Percentiles rank a stretch among this genome's conserved stretches.
These are phyloP conservation scores for Panaeolus papilionaceus DNA, from an alignment of 768 basidiomycete species.

Conservation along the genomic window DNA sequence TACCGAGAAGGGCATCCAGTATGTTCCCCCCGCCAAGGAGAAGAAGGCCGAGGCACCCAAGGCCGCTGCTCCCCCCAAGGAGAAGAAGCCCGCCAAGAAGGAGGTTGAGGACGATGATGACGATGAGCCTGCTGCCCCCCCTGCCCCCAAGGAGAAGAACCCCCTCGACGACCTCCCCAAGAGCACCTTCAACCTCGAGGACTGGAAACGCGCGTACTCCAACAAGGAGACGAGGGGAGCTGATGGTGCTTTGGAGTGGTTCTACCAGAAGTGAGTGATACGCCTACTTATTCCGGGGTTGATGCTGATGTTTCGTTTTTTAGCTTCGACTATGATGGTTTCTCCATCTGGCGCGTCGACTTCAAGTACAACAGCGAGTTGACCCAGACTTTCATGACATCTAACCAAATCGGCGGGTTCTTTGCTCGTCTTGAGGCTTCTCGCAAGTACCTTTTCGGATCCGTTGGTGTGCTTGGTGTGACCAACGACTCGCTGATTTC, in stretches of 20 bases:
- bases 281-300: neutral
- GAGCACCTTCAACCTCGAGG: constrained; percentile 87
- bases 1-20: constrained; percentile 74
- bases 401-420: constrained; percentile 93
- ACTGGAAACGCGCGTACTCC: constrained; percentile 98
- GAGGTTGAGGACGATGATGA: constrained; percentile 76
- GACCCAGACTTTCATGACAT: constrained; percentile 92
- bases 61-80: constrained; percentile 54
- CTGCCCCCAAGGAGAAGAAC: constrained; percentile 93
- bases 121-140: constrained; percentile 73
- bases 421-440: constrained; percentile 98
- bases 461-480: constrained; percentile 87
- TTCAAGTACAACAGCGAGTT: constrained; percentile 98
- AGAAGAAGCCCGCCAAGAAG: constrained; percentile 68
- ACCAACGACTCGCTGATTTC: constrained; percentile 80
- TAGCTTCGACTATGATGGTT: constrained; percentile 89
- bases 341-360: constrained; percentile 90
- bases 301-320: neutral
- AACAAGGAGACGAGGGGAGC: constrained; percentile 95
- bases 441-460: constrained; percentile 96
- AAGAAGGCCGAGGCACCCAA: constrained; percentile 72
- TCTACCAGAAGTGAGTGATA: constrained; percentile 85
- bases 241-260: constrained; percentile 89
- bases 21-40: constrained; percentile 78
- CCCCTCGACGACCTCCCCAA: constrained; percentile 93